Evolutionary conservation across 164 flowering plant species (phyloP), one percentile per base, ranked within the genome.

Genomic region (Magnolia changhungtana): DNA sequence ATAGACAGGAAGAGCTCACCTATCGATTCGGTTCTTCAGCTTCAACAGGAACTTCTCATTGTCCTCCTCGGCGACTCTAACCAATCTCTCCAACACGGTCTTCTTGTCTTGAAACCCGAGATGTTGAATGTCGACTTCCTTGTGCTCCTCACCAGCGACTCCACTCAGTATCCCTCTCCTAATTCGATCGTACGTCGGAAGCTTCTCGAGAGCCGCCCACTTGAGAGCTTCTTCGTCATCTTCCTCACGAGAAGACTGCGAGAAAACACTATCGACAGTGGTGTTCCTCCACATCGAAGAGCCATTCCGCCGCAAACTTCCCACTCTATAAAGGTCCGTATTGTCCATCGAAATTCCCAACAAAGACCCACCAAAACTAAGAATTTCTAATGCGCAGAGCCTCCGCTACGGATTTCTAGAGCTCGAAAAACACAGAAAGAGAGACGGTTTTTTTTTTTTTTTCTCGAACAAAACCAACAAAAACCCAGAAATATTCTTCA

Each of bases 161-260:
- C 82, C 88, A n/a, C 82, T 76, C 37, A 91, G 31, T 13, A 93
- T 69, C 19, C 92, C 96, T 82, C 83, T 93, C 86, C 84, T 91
- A 50, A 91, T 72, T 8, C 96, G 83, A 75, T 85, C 85, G 68
- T 81, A 88, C 10, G 97, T 91, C 0, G 96, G 93, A 6, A 93
- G 86, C 58, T 85, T 91, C 80, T 93, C 93, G 1, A 93, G 84
- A 13, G 96, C 88, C 18, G 96, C 96, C 97, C 97, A 90, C 78
- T 82, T 91, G 0, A 93, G 84, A 31, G 93, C 97, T 73, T 93
- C 97, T 75, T 93, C 96, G 61, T 78, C 80, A 20, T 78, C 74
- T 73, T 74, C 76, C 8, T 68, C 72, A 9, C 55, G 55, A 16
- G 80, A 72, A n/a, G 72, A 72, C 29, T 67, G 58, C 1, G 75